Conservation (phyloP, 257 asterid species). For the Datura wrightii region DNA sequence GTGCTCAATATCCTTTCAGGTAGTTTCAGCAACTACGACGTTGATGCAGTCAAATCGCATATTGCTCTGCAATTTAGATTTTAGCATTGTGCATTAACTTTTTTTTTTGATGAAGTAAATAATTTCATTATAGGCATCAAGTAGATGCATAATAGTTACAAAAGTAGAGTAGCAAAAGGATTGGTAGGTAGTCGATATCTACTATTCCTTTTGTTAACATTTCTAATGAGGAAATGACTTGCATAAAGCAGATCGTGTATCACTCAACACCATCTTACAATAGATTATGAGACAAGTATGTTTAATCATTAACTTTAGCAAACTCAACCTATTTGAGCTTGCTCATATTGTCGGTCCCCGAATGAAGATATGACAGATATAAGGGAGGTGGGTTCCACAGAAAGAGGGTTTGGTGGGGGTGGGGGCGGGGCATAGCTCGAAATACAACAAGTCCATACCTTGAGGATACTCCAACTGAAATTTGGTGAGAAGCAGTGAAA, state of each 20-base stretch:
- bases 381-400: neutral
- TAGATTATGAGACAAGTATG: too few relatives aligned
- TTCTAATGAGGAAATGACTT: neutral
- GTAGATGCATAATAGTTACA: too few relatives aligned
- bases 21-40: neutral
- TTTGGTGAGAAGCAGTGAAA: neutral
- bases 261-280: too few relatives aligned
- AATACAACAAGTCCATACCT: constrained; percentile 12
- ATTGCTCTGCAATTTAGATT: neutral
- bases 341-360: neutral
- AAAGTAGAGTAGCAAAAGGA: too few relatives aligned
- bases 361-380: neutral
- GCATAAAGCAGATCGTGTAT: neutral
- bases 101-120: too few relatives aligned
- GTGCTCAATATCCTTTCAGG: neutral
- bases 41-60: neutral
- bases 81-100: constrained; percentile 1
- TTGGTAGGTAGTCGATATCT: too few relatives aligned
- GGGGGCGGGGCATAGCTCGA: too few relatives aligned
- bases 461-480: neutral
- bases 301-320: neutral
- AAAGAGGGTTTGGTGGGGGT: neutral
- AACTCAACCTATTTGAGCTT: neutral
- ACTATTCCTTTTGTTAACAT: too few relatives aligned
- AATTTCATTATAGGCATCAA: too few relatives aligned